A percentile compares a stretch with the other conserved stretches of the same genome.
Conservation (phyloP, 208 protist genomes). For the Acanthamoeba quina region DNA sequence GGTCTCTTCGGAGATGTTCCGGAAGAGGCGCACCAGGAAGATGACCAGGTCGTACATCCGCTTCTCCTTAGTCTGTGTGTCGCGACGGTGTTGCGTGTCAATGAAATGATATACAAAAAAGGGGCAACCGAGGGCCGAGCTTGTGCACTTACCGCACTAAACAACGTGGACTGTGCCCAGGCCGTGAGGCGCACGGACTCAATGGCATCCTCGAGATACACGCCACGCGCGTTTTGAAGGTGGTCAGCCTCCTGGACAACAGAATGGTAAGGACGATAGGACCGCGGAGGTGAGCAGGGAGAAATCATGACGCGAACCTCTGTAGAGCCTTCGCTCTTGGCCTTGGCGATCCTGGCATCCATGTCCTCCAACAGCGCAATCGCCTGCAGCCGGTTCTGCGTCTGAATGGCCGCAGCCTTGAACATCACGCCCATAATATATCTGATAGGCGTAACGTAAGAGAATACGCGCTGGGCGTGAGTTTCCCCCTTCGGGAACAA, state of each 20-base stretch:
- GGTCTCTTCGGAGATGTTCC: not conserved
- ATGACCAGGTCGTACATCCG: conserved; percentile 28
- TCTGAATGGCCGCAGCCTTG: conserved; percentile 36
- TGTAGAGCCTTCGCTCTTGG: not conserved
- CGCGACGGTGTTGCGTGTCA: not conserved
- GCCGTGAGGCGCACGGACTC: not conserved
- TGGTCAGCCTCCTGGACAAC: not conserved
- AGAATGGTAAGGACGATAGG: not conserved
- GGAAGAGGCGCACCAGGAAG: conserved; percentile 31
- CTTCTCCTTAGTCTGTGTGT: conserved; percentile 21
- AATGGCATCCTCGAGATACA: conserved; percentile 22
- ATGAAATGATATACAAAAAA: not conserved
- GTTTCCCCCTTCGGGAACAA: too few relatives aligned
- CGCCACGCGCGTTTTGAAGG: not conserved
- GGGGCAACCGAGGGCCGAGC: not conserved
- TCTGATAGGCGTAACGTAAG: not conserved
- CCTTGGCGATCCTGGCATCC: not conserved
- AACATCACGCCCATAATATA: conserved; percentile 43
- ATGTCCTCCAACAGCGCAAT: conserved; percentile 34
- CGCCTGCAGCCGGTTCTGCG: not conserved
- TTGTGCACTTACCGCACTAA: not conserved
- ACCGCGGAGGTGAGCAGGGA: not conserved
- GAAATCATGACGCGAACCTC: not conserved
- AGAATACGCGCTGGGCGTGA: not conserved
- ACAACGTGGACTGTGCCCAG: not conserved